Base-by-base conservation (phyloP, 495 filamentous ascomycete species). In the Penicillium tannophilum region DNA sequence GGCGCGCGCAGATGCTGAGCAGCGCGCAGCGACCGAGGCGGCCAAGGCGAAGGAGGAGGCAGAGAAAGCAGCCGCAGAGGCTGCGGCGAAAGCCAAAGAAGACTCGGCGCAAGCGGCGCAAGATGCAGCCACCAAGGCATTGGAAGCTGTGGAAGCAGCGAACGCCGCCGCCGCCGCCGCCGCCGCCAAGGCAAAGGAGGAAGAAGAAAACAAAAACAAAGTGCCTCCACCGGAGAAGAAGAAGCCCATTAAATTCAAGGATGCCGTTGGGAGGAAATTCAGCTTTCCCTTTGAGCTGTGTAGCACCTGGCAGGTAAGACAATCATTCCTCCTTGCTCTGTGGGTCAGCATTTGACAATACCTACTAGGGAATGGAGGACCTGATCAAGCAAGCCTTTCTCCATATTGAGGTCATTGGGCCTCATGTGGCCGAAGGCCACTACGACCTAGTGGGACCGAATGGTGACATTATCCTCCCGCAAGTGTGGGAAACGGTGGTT, bases 301-400 rank as follows among this genome's bases (percentile, higher is more conserved):
- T 71, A 85, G 85, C 55, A 90, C 87, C 2, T 95, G 90, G 90
- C 79, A 84, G 81, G 90, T 90, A 83, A 60, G 85, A 80, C 42
- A 31, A n/a, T 28, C n/a, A n/a, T 49, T 28, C 20, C 2, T 30
- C 26, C 12, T 49, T 31, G 44, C 8, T 24, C 28, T 39, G 19
- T 5, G 11, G n/a, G 10, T 36, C 30, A 35, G 30, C 3, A 3
- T 36, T n/a, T 36, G 36, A 36, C 35, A 5, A 17, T 17, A 46
- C 4, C 33, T 2, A 12, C 10, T 20, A 92, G 89, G 88, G 89
- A 8, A 93, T 93, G 88, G 89, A 93, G 70, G 84, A 88, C 17
- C 80, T 96, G 23, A 94, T 96, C 70, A 87, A 88, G 64, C 89
- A 94, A 78, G 90, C 91, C 20, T 96, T 96, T 66, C 72, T 90